Evolutionary conservation across 352 stramenopile species (phyloP).

Genomic region (Pythium brachiatum): DNA sequence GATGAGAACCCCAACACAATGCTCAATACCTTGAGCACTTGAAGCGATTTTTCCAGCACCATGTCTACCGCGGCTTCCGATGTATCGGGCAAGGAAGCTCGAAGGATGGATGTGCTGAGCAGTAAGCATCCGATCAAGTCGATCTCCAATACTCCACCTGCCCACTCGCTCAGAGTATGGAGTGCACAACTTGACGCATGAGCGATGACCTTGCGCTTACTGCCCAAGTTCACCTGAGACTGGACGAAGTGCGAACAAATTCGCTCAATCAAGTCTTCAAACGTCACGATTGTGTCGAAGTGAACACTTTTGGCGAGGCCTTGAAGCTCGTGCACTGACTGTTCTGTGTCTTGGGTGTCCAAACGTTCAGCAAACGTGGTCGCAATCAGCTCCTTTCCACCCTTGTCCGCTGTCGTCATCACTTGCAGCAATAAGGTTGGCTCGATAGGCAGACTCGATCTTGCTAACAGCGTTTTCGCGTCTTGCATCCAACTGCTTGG

Average conservation of each 20-base stretch:
- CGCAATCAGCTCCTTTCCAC: conserved; percentile 11
- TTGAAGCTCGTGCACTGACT: neutral
- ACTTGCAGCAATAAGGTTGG: conserved; percentile 1
- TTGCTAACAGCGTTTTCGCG: conserved; percentile 1
- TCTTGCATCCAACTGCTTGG: conserved; percentile 23
- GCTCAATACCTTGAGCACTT: neutral
- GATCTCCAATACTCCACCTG: neutral
- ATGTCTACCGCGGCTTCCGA: neutral
- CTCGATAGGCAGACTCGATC: neutral
- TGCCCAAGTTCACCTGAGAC: neutral
- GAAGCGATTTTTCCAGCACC: neutral
- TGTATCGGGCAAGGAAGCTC: neutral
- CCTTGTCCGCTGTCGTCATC: conserved; percentile 12
- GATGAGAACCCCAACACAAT: neutral
- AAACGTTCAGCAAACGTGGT: conserved; percentile 4
- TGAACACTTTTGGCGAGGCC: neutral
- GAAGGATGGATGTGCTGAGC: neutral
- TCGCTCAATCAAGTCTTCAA: conserved; percentile 8
- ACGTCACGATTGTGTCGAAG: conserved; percentile 5
- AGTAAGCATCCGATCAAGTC: neutral
- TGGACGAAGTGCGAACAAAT: neutral
- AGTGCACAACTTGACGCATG: neutral
- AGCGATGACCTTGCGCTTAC: neutral
- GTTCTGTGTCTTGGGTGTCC: neutral
- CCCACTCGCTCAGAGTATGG: neutral